Evolutionary conservation across 768 basidiomycete genomes (phyloP), one percentile per base, ranked within the genome.

Genomic region (Infundibulicybe gibba): DNA sequence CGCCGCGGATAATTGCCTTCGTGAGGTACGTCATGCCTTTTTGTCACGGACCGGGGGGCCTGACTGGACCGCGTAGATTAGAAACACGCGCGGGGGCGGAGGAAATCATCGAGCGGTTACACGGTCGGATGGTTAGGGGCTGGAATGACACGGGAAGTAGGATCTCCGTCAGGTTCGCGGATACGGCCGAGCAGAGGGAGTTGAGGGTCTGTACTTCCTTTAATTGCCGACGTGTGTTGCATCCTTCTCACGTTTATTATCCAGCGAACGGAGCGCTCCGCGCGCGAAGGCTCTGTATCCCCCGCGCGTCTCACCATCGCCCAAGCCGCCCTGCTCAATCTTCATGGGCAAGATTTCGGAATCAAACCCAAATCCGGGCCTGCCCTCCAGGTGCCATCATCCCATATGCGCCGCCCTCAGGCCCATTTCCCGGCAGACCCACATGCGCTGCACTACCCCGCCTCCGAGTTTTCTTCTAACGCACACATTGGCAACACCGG

Each of bases 1-100:
- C 87, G 1, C 85, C 87, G 15, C 71, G 87, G 48, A 86, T 89
- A 51, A 90, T 90, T 46, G 88, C 87, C 0, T 90, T 90, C 55
- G 86, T 90, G 35, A 75, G 89, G 88, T 87, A 52, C 16, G 76
- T 61, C 40, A 12, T 49, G 8, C 17, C 44, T 52, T 16, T 31
- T 35, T 32, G 49, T 33, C 33, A 40, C 40, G 44, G 20, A 40
- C 40, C 34, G 42, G 16, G 13, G 15, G 3, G 10, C 21, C 19
- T 16, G 33, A 31, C 34, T 31, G 12, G 41, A 6, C 11, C 33
- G n/a, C 33, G 8, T 54, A 90, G 89, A 40, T 69, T 91, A 19
- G 87, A 90, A 54, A 81, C 76, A 14, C 82, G 88, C 14, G 25
- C 54, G 0, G 87, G 86, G 0, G 89, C 88, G 2, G 85, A 89